Conservation (phyloP, 352 stramenopile genomes). For the Blastocystis sp. region DNA sequence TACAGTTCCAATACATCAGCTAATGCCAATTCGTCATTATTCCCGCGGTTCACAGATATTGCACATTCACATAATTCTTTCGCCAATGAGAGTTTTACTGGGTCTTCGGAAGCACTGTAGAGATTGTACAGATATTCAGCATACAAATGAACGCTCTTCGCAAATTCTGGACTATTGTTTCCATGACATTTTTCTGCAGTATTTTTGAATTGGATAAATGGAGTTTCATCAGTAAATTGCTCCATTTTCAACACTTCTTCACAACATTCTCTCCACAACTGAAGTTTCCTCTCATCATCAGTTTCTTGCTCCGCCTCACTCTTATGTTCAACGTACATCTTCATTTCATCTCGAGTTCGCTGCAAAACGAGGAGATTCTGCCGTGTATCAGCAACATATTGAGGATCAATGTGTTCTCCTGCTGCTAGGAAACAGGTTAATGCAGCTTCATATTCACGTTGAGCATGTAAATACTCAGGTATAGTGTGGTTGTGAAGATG, state of each 20-base stretch:
- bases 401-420: neutral
- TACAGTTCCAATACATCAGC: constrained; percentile 35
- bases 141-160: constrained; percentile 8
- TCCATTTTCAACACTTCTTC: constrained; percentile 43
- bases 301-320: neutral
- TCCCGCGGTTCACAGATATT: neutral
- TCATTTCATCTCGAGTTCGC: constrained; percentile 28
- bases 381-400: constrained; percentile 6
- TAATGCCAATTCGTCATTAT: neutral
- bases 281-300: neutral
- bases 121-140: constrained; percentile 48
- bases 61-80: neutral
- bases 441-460: constrained; percentile 29
- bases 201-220: constrained; percentile 32
- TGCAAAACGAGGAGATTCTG: constrained; percentile 42
- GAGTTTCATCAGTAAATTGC: constrained; percentile 39
- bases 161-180: constrained; percentile 16
- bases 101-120: constrained; percentile 22
- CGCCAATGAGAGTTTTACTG: neutral
- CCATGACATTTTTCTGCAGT: constrained; percentile 7
- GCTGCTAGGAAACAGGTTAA: neutral
- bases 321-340: neutral
- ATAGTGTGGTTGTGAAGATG: constrained; percentile 14
- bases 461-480: neutral
- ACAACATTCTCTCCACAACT: neutral